Evolutionary conservation across 768 basidiomycete species (phyloP).

Genomic region (Boletus subcaerulescens): DNA sequence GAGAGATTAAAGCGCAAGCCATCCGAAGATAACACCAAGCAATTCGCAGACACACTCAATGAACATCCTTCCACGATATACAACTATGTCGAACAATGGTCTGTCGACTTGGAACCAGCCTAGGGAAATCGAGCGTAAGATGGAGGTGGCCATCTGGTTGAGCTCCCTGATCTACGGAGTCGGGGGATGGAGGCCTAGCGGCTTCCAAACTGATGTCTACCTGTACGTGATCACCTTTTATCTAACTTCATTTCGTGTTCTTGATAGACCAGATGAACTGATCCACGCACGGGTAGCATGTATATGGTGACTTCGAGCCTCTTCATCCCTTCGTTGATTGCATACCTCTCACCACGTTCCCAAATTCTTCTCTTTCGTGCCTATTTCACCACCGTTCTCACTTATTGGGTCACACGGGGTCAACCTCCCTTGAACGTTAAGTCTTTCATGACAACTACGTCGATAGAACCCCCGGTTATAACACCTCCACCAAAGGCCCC

Average conservation of each 20-base stretch:
- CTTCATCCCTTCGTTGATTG: constrained; percentile 25
- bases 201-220: constrained; percentile 45
- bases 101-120: constrained; percentile 32
- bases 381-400: constrained; percentile 24
- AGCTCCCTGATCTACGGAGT: constrained; percentile 52
- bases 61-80: constrained; percentile 1
- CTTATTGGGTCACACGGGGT: constrained; percentile 30
- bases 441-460: constrained; percentile 27
- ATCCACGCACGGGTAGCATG: constrained; percentile 13
- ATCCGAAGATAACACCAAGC: constrained; percentile 18
- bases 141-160: constrained; percentile 61
- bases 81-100: constrained; percentile 40
- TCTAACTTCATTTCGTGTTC: no score
- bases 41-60: constrained; percentile 11
- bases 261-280: background rate
- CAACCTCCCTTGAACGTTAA: constrained; percentile 29
- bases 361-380: constrained; percentile 27
- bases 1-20: constrained; percentile 21
- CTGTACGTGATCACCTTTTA: constrained; percentile 33
- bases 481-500: no score
- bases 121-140: constrained; percentile 47
- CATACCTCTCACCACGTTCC: constrained; percentile 8
- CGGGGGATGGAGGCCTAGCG: constrained; percentile 46
- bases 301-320: constrained; percentile 28
- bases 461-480: constrained; percentile 13